phyloP scores from a whole-genome alignment of 2,329 filamentous ascomycete species.

The Cercospora canescens region DNA sequence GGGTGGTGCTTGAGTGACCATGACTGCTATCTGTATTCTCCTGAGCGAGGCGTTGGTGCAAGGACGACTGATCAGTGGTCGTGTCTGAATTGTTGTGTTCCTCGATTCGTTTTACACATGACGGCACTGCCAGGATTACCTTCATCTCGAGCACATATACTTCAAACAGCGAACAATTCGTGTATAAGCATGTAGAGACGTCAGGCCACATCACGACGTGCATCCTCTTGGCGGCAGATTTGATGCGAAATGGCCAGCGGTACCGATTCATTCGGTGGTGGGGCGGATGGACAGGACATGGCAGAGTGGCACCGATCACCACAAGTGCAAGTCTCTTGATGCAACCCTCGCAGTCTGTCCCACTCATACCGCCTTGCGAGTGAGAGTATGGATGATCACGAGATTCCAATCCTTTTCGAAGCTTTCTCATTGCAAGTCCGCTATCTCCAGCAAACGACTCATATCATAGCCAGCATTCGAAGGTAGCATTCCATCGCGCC shows the following conservation, averaged over 20 bases:
- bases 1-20: background rate
- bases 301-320: background rate
- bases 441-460: slow-evolving; percentile 22
- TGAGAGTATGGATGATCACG: background rate
- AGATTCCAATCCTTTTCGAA: slow-evolving; percentile 16
- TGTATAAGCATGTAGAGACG: background rate
- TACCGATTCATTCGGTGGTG: no score
- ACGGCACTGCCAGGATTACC: no score
- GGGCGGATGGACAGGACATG: background rate
- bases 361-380: background rate
- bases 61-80: background rate
- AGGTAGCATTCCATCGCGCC: slow-evolving; percentile 20
- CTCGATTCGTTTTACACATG: background rate
- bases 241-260: background rate
- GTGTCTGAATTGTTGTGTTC: background rate
- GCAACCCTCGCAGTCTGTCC: background rate
- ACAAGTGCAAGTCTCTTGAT: background rate
- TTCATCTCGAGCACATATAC: background rate
- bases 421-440: slow-evolving; percentile 28
- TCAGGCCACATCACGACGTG: background rate
- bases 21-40: background rate
- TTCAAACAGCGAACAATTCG: background rate
- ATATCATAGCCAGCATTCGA: slow-evolving; percentile 14
- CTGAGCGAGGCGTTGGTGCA: background rate
- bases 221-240: no score